Percentiles rank a stretch among this genome's conserved stretches.
Evolutionary conservation across 129 eudicot genomes (phyloP).

Genomic region (Centrapalus pauciflorus): DNA sequence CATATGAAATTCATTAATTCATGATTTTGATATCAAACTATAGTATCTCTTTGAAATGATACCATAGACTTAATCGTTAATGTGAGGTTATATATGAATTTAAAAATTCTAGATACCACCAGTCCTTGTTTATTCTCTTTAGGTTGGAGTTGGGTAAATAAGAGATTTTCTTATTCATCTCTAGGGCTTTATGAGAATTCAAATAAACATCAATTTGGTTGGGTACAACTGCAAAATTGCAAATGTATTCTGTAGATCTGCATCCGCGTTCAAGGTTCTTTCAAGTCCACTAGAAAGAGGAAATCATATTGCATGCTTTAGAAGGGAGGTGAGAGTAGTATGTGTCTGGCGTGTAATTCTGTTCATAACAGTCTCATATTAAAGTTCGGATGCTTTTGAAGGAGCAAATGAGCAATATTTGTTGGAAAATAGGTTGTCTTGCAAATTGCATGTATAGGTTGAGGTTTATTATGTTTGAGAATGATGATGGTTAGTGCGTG

Average conservation of each 20-base stretch:
- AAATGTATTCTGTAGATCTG: neutral
- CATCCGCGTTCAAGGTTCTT: neutral
- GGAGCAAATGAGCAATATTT: neutral
- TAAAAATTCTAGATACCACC: neutral
- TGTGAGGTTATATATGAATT: neutral
- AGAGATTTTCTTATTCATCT: neutral
- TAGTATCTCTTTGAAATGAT: neutral
- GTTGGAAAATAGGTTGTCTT: neutral
- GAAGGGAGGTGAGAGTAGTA: neutral
- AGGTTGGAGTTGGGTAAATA: neutral
- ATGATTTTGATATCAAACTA: neutral
- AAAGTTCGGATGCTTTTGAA: neutral
- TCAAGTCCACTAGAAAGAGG: neutral
- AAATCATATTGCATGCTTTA: too few species aligned
- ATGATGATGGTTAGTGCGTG: too few species aligned
- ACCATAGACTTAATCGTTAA: neutral
- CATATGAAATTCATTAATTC: neutral
- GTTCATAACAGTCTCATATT: neutral
- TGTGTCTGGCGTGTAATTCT: neutral
- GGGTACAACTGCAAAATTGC: neutral
- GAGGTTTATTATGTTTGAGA: neutral
- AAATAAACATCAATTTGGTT: constrained; percentile 1
- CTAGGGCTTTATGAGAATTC: neutral
- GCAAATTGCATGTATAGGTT: neutral
- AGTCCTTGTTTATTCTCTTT: neutral